Evolutionary conservation across 352 stramenopile species (phyloP), one percentile per base, ranked within the genome.

Genomic region (Paralagenidium karlingii): DNA sequence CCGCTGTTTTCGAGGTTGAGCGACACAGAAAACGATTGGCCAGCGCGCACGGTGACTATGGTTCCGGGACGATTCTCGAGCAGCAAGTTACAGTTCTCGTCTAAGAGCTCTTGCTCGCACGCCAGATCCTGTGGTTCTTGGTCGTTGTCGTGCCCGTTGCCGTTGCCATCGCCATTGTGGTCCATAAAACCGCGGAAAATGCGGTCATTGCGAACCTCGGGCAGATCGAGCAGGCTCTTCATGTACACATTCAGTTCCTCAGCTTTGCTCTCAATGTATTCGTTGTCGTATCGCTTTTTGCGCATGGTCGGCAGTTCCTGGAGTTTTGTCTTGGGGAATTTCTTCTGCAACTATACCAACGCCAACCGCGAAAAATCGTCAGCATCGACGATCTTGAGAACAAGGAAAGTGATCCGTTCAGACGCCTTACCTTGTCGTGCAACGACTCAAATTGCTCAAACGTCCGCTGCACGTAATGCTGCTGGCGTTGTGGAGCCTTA

Each of bases 191-290:
- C 62, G 31, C 59, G 57, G 16, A 86, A 33, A 22, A 82, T 51
- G 21, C 69, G 68, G 24, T 53, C 79, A 10, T 64, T 41, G 12
- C 58, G 59, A n/a, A 86, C 55, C 50, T 82, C 66, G 2, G 59
- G 39, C 18, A 80, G 58, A 8, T 53, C 53, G 39, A 82, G 48
- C 24, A 86, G 38, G 38, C 69, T 41, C 9, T 58, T 40, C 28
- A 86, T 37, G 40, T 83, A 86, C 34, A 33, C 38, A 29, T 78
- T 82, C 31, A 86, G 47, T 22, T 78, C 60, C 51, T 69, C 47
- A 21, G 5, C 54, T 36, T 87, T 87, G n/a, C 80, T 52, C 38
- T 81, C 56, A 41, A 87, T 80, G 57, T 87, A 87, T 33, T 67
- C 51, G 43, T 74, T 78, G 50, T 82, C 65, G 34, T 80, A 77